phyloP scores from a whole-genome alignment of 257 asterid genomes.

The Asclepias syriaca region DNA sequence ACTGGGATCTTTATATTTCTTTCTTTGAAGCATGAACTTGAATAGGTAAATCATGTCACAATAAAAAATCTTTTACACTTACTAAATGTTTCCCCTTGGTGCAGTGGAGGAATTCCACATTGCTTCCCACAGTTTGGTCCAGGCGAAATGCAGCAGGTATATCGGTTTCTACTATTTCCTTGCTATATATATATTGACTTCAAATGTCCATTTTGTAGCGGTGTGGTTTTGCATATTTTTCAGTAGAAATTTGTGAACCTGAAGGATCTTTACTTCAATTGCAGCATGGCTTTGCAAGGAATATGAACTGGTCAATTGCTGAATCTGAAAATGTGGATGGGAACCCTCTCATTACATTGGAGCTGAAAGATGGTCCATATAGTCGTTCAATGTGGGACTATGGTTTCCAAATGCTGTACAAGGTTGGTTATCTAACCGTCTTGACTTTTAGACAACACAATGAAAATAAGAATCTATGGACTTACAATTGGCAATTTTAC shows the following conservation, averaged over 20 bases:
- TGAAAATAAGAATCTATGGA: neutral
- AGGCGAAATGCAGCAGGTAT: constrained; percentile 90
- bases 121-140: constrained; percentile 99
- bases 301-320: constrained; percentile 65
- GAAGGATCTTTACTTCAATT: constrained; percentile 22
- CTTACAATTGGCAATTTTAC: neutral
- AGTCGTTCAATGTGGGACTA: constrained; percentile 97
- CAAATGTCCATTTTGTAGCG: neutral
- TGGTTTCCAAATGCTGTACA: constrained; percentile 79
- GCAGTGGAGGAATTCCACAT: constrained; percentile 97
- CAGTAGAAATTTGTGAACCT: constrained; percentile 17
- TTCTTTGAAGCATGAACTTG: neutral
- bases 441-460: neutral
- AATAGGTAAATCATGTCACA: neutral
- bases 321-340: constrained; percentile 68
- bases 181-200: neutral
- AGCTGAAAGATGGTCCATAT: constrained; percentile 84
- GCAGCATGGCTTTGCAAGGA: constrained; percentile 99
- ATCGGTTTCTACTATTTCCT: neutral
- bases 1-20: neutral
- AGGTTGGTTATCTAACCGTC: constrained; percentile 34
- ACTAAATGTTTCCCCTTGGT: constrained; percentile 21
- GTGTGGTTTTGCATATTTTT: constrained; percentile 15
- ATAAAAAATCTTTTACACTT: neutral
- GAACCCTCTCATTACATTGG: constrained; percentile 67